phyloP scores from a whole-genome alignment of 73 alveolate species.

The Symbiodinium pilosum region DNA sequence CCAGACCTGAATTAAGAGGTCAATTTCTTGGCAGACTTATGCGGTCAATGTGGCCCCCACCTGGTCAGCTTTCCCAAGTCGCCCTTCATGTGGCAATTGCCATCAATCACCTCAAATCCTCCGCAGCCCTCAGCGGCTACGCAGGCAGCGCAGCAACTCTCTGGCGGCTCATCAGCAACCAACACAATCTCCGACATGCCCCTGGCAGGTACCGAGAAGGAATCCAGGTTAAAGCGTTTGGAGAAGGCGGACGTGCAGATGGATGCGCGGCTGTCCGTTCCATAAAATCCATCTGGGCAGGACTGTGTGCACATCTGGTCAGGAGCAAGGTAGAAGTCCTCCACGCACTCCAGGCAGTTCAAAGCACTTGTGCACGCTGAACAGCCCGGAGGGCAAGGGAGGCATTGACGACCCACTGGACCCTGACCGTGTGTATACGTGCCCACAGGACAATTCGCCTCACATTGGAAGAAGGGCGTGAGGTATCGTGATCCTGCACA shows the following conservation, averaged over 20 bases:
- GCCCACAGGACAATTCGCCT: neutral
- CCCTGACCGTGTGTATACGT: constrained; percentile 11
- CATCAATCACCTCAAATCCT: neutral
- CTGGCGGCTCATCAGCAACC: neutral
- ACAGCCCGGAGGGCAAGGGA: constrained; percentile 17
- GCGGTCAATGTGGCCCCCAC: neutral
- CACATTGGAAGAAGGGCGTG: constrained; percentile 17
- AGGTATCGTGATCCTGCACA: neutral
- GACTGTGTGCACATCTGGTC: constrained; percentile 19
- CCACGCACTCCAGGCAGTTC: constrained; percentile 8
- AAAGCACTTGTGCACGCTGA: neutral
- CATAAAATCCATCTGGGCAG: neutral
- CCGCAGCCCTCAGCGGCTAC: constrained; percentile 21
- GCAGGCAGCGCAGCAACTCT: constrained; percentile 18
- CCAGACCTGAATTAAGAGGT: neutral
- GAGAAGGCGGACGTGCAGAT: neutral
- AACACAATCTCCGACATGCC: constrained; percentile 8
- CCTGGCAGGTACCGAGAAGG: neutral
- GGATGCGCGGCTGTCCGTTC: constrained; percentile 4
- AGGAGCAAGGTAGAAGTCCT: constrained; percentile 14
- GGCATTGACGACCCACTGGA: neutral
- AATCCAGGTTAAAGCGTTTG: neutral
- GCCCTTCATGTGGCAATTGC: constrained; percentile 19
- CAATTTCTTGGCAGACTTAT: neutral
- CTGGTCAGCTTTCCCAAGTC: constrained; percentile 17